Percentiles rank a stretch among this genome's conserved stretches.
Evolutionary conservation across 2,329 filamentous ascomycete genomes (phyloP).

Genomic region (Ampelomyces quisqualis): DNA sequence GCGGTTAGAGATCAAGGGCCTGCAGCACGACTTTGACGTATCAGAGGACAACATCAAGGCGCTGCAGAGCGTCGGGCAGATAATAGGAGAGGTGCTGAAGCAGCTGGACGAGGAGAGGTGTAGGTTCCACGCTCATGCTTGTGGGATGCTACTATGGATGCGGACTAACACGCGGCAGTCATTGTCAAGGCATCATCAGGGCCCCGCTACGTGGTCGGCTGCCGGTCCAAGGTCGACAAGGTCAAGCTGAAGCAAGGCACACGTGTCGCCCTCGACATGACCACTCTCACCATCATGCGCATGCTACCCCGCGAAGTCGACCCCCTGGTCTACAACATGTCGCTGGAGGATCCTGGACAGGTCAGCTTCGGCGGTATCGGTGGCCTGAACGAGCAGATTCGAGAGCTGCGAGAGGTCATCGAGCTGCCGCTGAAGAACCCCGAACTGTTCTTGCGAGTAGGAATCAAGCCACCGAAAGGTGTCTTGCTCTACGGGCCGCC

Average conservation of each 20-base stretch:
- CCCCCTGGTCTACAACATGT: constrained; percentile 99
- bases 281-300: constrained; percentile 98
- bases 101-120: constrained; percentile 98
- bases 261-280: constrained; percentile 97
- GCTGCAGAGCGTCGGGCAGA: constrained; percentile 96
- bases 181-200: constrained; percentile 98
- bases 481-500: constrained; percentile 94
- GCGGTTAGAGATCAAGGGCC: constrained; percentile 90
- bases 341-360: constrained; percentile 93
- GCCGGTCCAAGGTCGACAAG: constrained; percentile 97
- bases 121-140: constrained; percentile 52
- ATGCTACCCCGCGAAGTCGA: constrained; percentile 99
- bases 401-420: constrained; percentile 95
- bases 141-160: background rate
- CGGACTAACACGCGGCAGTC: constrained; percentile 57
- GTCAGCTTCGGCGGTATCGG: constrained; percentile 98
- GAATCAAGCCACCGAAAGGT: constrained; percentile 98
- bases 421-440: constrained; percentile 98
- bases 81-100: constrained; percentile 98
- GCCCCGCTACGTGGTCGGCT: constrained; percentile 96
- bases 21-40: constrained; percentile 92
- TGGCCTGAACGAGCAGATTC: constrained; percentile 96
- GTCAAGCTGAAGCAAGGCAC: constrained; percentile 96
- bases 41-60: constrained; percentile 99
- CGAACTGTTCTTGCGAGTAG: constrained; percentile 92